Conservation (phyloP, 1,139 yeast species). For the Suhomyces taliae region DNA sequence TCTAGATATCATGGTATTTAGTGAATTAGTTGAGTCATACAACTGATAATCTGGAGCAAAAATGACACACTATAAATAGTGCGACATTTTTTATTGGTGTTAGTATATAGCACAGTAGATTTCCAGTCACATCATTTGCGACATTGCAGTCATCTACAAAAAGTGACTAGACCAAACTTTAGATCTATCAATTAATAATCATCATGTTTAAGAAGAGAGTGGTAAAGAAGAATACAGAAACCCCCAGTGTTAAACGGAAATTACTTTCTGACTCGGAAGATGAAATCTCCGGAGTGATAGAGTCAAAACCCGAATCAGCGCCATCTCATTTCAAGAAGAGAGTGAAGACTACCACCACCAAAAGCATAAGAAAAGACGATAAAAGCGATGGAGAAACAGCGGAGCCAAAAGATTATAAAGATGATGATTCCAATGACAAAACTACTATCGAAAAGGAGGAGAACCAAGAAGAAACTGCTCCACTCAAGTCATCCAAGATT, state of each 20-base stretch:
- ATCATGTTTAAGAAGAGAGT: conserved; percentile 38
- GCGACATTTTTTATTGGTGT: no score
- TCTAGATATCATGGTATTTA: background rate
- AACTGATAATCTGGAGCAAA: no score
- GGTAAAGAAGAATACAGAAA: conserved; percentile 2
- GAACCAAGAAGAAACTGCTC: background rate
- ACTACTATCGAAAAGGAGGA: background rate
- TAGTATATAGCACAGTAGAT: no score
- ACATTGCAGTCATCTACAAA: conserved; percentile 1
- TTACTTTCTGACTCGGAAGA: conserved; percentile 8
- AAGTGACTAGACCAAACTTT: background rate
- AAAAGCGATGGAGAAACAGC: background rate
- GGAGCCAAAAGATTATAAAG: background rate
- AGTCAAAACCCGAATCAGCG: background rate
- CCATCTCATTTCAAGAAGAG: conserved; percentile 6
- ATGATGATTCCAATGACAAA: no score
- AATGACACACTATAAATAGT: no score
- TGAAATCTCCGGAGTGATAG: conserved; percentile 2
- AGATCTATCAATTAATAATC: background rate
- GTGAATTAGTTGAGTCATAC: no score
- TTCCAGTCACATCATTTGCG: background rate
- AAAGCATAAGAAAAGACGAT: conserved; percentile 1
- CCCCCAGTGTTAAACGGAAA: conserved; percentile 17
- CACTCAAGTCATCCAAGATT: conserved; percentile 5
- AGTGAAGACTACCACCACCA: background rate